Percentiles rank a stretch among this genome's conserved stretches.
Evolutionary conservation across 75 land plant genomes (phyloP).

Genomic region (Picea glauca): DNA sequence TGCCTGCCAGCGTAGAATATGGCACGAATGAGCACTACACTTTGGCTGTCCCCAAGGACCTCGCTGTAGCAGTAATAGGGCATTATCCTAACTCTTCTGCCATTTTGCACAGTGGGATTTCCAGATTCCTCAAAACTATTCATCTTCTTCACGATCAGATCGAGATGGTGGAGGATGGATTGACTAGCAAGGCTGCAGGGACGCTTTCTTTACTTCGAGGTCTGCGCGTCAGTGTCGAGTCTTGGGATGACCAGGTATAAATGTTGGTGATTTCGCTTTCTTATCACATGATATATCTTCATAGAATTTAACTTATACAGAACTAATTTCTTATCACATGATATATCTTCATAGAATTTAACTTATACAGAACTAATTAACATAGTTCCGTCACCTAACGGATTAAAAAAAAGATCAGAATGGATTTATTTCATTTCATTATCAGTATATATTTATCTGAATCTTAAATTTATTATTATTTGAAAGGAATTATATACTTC

Average conservation of each 20-base stretch:
- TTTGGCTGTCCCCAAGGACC: neutral
- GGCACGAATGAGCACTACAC: neutral
- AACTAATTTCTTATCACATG: no score
- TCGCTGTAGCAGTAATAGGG: neutral
- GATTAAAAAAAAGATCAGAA: no score
- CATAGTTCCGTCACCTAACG: no score
- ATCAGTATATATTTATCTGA: no score
- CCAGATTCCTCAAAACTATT: neutral
- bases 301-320: no score
- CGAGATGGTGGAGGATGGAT: neutral
- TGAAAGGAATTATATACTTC: no score
- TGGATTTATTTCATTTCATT: no score
- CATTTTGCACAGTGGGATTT: neutral
- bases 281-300: no score
- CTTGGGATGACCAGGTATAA: conserved; percentile 3
- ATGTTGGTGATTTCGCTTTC: neutral
- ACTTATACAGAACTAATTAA: no score
- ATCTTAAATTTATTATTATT: no score
- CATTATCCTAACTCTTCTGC: neutral
- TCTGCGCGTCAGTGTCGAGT: neutral
- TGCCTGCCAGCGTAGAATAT: neutral
- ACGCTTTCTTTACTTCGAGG: neutral
- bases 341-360: no score
- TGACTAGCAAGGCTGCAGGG: no score
- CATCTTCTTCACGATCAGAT: neutral